Conservation (phyloP, 106 monocot genomes). For the Dendrobium chrysotoxum region DNA sequence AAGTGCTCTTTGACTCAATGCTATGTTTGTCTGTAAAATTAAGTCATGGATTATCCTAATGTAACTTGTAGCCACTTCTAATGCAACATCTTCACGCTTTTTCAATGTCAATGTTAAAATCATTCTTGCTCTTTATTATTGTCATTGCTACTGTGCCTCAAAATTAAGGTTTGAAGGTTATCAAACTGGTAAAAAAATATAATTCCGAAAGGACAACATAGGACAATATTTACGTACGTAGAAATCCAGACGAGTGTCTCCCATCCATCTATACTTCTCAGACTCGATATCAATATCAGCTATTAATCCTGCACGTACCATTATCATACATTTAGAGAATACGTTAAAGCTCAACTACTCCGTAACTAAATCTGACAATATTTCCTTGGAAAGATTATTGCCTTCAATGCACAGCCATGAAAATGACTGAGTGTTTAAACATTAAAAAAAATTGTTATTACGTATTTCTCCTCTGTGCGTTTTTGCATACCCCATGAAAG, state of each 20-base stretch:
- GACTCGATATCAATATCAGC: slow-evolving; percentile 86
- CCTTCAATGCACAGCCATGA: neutral
- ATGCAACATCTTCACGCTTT: neutral
- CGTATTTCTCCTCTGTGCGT: neutral
- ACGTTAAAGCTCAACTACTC: neutral
- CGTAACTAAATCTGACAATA: neutral
- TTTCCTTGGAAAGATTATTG: neutral
- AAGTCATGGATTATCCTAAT: too few relatives aligned
- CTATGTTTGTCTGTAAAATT: too few relatives aligned
- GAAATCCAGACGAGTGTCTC: slow-evolving; percentile 66
- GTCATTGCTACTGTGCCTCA: neutral
- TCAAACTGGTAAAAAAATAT: neutral
- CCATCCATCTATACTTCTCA: slow-evolving; percentile 93
- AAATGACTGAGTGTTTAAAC: neutral
- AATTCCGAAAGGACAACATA: neutral
- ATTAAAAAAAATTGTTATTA: slow-evolving; percentile 7
- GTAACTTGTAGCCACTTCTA: neutral
- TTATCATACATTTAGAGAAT: neutral
- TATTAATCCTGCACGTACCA: slow-evolving; percentile 44
- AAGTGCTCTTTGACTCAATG: too few relatives aligned
- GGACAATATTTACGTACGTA: slow-evolving; percentile 40
- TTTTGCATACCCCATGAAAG: slow-evolving; percentile 80
- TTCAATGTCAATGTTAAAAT: neutral
- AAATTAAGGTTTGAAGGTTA: neutral
- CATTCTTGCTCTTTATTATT: neutral